Base-by-base conservation (phyloP, 495 filamentous ascomycete genomes). In the Rhizodiscina lignyota region DNA sequence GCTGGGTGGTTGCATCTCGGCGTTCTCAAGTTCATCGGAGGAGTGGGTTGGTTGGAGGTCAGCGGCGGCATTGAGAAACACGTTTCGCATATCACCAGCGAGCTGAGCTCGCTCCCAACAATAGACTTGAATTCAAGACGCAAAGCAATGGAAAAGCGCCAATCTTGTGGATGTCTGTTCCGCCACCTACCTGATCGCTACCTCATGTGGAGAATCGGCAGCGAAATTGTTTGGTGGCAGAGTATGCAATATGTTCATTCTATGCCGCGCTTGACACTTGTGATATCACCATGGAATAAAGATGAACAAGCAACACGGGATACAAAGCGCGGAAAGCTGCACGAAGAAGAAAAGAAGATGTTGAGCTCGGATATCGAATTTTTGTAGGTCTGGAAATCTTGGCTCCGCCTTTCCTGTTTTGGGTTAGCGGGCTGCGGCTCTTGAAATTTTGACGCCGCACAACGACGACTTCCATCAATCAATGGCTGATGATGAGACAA, bases 211-310 rank as follows among this genome's bases (percentile, higher is more conserved):
- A 27, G 24, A 6, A 27, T 27, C 24, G 13, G 8, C 24, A 27
- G 13, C 8, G 8, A 27, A 27, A n/a, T n/a, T n/a, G n/a, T n/a
- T n/a, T n/a, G n/a, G n/a, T 10, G 16, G 13, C 18, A 6, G 23
- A 34, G 58, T 54, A 57, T 71, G 68, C 68, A 72, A 74, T 72
- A 64, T 57, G 60, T 44, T 68, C 47, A 41, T 37, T 74, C 69
- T 74, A 61, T 67, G 67, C 58, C 66, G 57, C 63, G 62, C 66
- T 63, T 57, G 68, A 74, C 69, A 66, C 68, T 62, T 70, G 63
- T 43, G 39, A 28, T 35, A 63, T 39, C 60, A 63, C 60, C 63
- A 62, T 42, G 40, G 54, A 58, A 42, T 45, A 41, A 39, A 50
- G 47, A 49, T 57, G 54, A 58, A 53, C 59, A 66, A 53, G 66